A percentile compares a stretch with the other conserved stretches of the same genome.
Conservation (phyloP, 352 stramenopile species). For the Albugo laibachii region DNA sequence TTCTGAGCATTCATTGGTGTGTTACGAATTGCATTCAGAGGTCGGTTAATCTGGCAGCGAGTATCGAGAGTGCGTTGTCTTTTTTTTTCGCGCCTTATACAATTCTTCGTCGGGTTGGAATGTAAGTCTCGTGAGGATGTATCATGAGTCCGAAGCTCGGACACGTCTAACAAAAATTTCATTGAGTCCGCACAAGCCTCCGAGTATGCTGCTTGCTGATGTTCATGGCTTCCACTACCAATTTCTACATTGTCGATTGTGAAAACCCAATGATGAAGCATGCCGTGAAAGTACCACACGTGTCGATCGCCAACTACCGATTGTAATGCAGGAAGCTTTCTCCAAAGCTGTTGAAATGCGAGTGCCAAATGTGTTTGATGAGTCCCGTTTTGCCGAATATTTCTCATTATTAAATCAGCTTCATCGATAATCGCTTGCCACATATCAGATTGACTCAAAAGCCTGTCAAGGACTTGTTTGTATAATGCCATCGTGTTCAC, state of each 20-base stretch:
- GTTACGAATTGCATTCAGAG: too few species aligned
- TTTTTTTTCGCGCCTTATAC: slow-evolving; percentile 2
- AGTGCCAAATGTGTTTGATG: neutral
- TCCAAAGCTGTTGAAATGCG: slow-evolving; percentile 15
- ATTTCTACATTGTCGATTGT: slow-evolving; percentile 40
- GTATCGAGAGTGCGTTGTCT: neutral
- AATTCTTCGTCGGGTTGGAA: slow-evolving; percentile 5
- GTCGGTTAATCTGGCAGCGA: too few species aligned
- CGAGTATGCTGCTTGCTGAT: slow-evolving; percentile 27
- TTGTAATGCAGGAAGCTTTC: slow-evolving; percentile 6
- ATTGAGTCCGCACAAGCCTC: slow-evolving; percentile 8
- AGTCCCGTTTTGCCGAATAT: slow-evolving; percentile 2
- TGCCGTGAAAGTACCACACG: slow-evolving; percentile 24
- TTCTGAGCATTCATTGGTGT: too few species aligned
- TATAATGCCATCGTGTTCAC: slow-evolving; percentile 25
- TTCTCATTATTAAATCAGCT: slow-evolving; percentile 11
- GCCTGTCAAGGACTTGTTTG: slow-evolving; percentile 19
- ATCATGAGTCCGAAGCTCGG: slow-evolving; percentile 12
- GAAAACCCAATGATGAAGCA: slow-evolving; percentile 35
- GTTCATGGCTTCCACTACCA: slow-evolving; percentile 33
- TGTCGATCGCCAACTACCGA: slow-evolving; percentile 15
- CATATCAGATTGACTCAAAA: slow-evolving; percentile 19
- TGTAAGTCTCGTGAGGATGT: slow-evolving; percentile 16
- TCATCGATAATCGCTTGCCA: slow-evolving; percentile 27
- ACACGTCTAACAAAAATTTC: neutral